phyloP scores from a whole-genome alignment of 345 rosid species.

The Boechera retrofracta region DNA sequence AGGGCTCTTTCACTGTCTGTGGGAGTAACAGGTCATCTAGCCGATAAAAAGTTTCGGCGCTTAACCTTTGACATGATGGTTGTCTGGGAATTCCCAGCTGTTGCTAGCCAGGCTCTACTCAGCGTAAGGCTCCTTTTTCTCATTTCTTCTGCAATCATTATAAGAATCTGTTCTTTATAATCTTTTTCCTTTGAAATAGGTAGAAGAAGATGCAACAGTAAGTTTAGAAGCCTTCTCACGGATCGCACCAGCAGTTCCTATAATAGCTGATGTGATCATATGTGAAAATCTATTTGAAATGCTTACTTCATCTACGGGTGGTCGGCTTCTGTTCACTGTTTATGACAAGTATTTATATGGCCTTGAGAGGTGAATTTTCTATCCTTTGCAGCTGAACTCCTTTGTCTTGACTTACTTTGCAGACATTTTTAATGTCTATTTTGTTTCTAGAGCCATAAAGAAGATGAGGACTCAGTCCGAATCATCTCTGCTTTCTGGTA shows the following conservation, averaged over 20 bases:
- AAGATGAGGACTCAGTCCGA: conserved; percentile 86
- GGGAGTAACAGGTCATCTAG: conserved; percentile 70
- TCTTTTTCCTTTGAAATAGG: conserved; percentile 49
- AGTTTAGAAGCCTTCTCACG: conserved; percentile 90
- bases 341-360: conserved; percentile 82
- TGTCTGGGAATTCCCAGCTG: conserved; percentile 90
- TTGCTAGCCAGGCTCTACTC: conserved; percentile 62
- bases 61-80: conserved; percentile 93
- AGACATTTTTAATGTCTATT: neutral
- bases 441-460: conserved; percentile 70
- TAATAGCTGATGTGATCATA: conserved; percentile 77
- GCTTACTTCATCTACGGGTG: conserved; percentile 66
- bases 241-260: conserved; percentile 87
- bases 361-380: conserved; percentile 67
- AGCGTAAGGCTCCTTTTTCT: conserved; percentile 52
- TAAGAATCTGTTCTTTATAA: conserved; percentile 21
- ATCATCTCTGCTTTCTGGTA: conserved; percentile 74
- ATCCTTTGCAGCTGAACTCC: conserved; percentile 8
- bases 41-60: conserved; percentile 81
- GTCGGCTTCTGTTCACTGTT: conserved; percentile 74
- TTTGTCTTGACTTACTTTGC: conserved; percentile 3
- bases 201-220: conserved; percentile 75
- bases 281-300: conserved; percentile 87
- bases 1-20: conserved; percentile 76
- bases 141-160: conserved; percentile 5